Base-by-base conservation (phyloP, 169 alveolate species). In the Plasmodium ovale region DNA sequence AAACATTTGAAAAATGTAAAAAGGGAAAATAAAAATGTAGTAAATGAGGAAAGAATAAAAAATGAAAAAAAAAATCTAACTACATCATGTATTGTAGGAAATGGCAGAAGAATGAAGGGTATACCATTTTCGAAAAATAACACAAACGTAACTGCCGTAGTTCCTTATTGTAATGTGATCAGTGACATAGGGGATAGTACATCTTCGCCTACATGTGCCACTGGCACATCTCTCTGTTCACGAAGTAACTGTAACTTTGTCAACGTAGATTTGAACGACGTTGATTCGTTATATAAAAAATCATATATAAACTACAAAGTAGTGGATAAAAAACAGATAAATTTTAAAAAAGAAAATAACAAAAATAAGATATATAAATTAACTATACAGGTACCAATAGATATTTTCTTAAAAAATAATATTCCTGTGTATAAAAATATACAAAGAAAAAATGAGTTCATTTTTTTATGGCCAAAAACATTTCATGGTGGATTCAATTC, bases 401-500 rank as follows among this genome's bases (percentile, higher is more conserved):
- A 93, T 7, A 69, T 96, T 14, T 89, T 97, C 21, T 87, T 91
- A 2, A 92, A 95, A 59, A 93, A 96, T 71, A 96, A 95, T 7
- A 93, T 97, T 29, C 96, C 97, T 9, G 93, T 95, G 33, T 92
- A 93, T 72, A 94, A 96, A 58, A 82, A 95, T 9, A 96, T 95
- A 44, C 98, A 97, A 74, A 92, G 94, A 29, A 94, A 89, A 54
- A 97, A 97, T 47, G 99, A 97, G 88, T 97, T 96, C 42, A 95
- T 97, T 69, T 89, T 97, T 64, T 96, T 94, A 59, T 97, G 97
- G 95, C 96, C 97, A 31, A 92, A 97, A 39, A 96, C 98, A 5
- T 98, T 95, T 87, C 99, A 98, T 92, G 94, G 97, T 25, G 99
- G 99, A 0, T 96, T 98, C 49, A 97, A 97, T 70, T 94, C 94